A percentile compares a stretch with the other conserved stretches of the same genome.
These are phyloP conservation scores for Penicillium crystallinum DNA, from an alignment of 495 filamentous ascomycete species.

Conservation along the genomic window DNA sequence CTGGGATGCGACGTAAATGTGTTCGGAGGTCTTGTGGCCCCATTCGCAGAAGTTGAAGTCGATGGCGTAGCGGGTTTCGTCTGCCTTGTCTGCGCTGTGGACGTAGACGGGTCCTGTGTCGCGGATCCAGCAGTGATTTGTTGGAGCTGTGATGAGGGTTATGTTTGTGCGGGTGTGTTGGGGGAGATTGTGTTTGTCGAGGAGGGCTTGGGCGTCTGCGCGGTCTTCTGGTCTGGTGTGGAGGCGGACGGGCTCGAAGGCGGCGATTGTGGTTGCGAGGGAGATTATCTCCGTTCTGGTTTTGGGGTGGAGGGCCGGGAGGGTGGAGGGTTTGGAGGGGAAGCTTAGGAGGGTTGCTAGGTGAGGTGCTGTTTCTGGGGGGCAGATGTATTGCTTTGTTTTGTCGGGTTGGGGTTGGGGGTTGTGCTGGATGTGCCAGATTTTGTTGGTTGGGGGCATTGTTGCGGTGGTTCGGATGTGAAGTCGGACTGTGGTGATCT, in stretches of 20 bases:
- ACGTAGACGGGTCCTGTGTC: slow-evolving; percentile 35
- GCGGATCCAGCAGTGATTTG: slow-evolving; percentile 34
- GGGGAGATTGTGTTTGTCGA: slow-evolving; percentile 2
- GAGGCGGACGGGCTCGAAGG: slow-evolving; percentile 33
- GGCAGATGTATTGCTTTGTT: slow-evolving; percentile 18
- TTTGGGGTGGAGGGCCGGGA: slow-evolving; percentile 15
- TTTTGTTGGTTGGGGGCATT: slow-evolving; percentile 14
- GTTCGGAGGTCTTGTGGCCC: slow-evolving; percentile 21
- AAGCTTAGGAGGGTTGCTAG: slow-evolving; percentile 33
- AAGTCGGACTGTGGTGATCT: neutral
- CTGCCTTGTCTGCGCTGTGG: slow-evolving; percentile 5
- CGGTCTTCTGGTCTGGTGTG: slow-evolving; percentile 25
- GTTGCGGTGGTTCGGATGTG: neutral
- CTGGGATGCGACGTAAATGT: slow-evolving; percentile 13
- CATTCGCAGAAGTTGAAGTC: slow-evolving; percentile 34
- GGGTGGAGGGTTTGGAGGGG: slow-evolving; percentile 26
- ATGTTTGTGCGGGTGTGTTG: slow-evolving; percentile 8
- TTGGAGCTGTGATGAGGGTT: slow-evolving; percentile 17
- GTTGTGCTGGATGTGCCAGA: slow-evolving; percentile 8
- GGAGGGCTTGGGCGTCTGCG: slow-evolving; percentile 10
- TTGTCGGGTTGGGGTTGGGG: neutral
- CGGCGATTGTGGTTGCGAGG: slow-evolving; percentile 27
- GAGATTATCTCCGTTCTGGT: slow-evolving; percentile 28
- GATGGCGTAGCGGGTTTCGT: slow-evolving; percentile 20
- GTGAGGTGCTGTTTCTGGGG: slow-evolving; percentile 25